Conservation (phyloP, 805 yeast species). For the Wickerhamomyces mucosus region DNA sequence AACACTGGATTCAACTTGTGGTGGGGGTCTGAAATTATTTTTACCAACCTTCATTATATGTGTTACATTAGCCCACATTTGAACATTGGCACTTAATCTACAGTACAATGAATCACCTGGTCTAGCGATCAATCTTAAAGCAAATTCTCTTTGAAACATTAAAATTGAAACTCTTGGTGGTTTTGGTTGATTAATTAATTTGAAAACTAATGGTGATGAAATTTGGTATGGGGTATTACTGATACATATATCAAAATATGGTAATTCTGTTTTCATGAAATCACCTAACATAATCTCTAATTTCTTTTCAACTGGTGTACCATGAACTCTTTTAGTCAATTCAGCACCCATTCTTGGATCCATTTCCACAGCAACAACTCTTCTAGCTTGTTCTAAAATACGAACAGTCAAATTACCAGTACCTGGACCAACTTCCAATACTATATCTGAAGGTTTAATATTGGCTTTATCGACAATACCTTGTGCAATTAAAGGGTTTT, state of each 20-base stretch:
- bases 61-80: slow-evolving; percentile 99
- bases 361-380: slow-evolving; percentile 95
- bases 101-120: slow-evolving; percentile 96
- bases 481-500: slow-evolving; percentile 94
- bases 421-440: slow-evolving; percentile 97
- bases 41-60: slow-evolving; percentile 98
- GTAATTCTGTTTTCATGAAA: slow-evolving; percentile 90
- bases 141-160: slow-evolving; percentile 98
- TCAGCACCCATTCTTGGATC: slow-evolving; percentile 99
- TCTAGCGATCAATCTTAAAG: slow-evolving; percentile 82
- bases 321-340: slow-evolving; percentile 92
- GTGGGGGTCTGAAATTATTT: slow-evolving; percentile 96
- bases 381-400: slow-evolving; percentile 83
- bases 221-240: slow-evolving; percentile 97
- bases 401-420: slow-evolving; percentile 95
- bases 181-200: slow-evolving; percentile 76
- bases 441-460: slow-evolving; percentile 85
- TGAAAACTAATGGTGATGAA: slow-evolving; percentile 93
- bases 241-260: slow-evolving; percentile 91
- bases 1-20: slow-evolving; percentile 95
- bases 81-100: slow-evolving; percentile 91
- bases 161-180: slow-evolving; percentile 94
- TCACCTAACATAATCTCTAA: slow-evolving; percentile 90
- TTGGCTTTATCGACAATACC: slow-evolving; percentile 97
- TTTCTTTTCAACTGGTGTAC: slow-evolving; percentile 88